phyloP scores from a whole-genome alignment of 148 eudicot species.

The Rhododendron simsii region DNA sequence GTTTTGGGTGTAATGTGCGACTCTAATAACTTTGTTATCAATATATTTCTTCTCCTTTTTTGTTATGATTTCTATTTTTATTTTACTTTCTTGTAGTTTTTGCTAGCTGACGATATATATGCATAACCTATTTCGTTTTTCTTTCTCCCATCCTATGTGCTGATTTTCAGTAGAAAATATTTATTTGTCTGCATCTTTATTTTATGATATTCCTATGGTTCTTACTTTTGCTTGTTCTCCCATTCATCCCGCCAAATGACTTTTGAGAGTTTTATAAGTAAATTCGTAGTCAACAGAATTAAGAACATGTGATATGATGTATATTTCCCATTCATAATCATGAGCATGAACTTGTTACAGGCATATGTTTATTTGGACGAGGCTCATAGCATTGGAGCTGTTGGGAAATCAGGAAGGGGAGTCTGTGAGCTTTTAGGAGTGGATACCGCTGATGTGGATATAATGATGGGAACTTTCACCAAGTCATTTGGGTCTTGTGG shows the following conservation, averaged over 20 bases:
- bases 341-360: conserved; percentile 24
- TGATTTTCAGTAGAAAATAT: background rate
- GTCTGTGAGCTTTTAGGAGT: conserved; percentile 94
- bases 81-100: background rate
- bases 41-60: background rate
- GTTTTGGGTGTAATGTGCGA: background rate
- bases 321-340: background rate
- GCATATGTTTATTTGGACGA: conserved; percentile 90
- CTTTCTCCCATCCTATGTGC: background rate
- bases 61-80: background rate
- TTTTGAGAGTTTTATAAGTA: background rate
- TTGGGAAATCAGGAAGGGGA: conserved; percentile 91
- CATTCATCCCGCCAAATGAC: background rate
- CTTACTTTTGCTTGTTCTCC: background rate
- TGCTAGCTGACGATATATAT: background rate
- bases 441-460: conserved; percentile 93
- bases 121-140: background rate
- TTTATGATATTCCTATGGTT: background rate
- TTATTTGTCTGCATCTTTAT: background rate
- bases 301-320: background rate
- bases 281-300: background rate
- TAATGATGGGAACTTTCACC: conserved; percentile 99
- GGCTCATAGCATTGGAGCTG: conserved; percentile 98
- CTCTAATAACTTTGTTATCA: background rate
- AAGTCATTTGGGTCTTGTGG: conserved; percentile 98